Evolutionary conservation across 2,329 filamentous ascomycete species (phyloP).

Genomic region (Colletotrichum sojae): DNA sequence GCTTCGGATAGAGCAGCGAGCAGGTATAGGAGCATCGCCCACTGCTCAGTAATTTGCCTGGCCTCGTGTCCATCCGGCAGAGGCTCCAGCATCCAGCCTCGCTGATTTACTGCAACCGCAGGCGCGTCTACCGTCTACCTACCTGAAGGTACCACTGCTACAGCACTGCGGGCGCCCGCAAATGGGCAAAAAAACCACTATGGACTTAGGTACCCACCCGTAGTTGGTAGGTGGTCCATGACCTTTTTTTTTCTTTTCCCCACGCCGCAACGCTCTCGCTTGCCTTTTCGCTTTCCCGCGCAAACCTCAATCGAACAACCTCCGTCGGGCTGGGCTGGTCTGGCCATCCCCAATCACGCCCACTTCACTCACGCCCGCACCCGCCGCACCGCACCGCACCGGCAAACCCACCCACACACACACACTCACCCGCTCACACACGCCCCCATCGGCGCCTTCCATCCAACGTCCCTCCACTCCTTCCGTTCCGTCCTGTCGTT

Average conservation of each 20-base stretch:
- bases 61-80: slow-evolving; percentile 20
- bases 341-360: background rate
- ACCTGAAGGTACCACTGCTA: no score
- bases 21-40: no score
- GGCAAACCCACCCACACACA: slow-evolving; percentile 20
- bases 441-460: slow-evolving; percentile 9
- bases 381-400: slow-evolving; percentile 9
- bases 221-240: background rate
- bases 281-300: slow-evolving; percentile 18
- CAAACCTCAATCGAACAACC: slow-evolving; percentile 25
- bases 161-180: no score
- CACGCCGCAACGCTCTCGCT: slow-evolving; percentile 35
- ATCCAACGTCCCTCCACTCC: slow-evolving; percentile 22
- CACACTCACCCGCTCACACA: slow-evolving; percentile 21
- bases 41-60: background rate
- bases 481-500: slow-evolving; percentile 26
- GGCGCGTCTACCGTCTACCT: no score
- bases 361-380: slow-evolving; percentile 8
- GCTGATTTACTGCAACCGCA: slow-evolving; percentile 24
- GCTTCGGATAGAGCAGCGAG: no score
- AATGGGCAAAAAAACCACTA: no score
- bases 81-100: slow-evolving; percentile 28
- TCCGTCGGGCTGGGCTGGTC: slow-evolving; percentile 19
- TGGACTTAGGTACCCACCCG: background rate
- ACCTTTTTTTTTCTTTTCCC: slow-evolving; percentile 29